Conservation (phyloP, 2,329 filamentous ascomycete genomes). For the Hansfordia pulvinata region DNA sequence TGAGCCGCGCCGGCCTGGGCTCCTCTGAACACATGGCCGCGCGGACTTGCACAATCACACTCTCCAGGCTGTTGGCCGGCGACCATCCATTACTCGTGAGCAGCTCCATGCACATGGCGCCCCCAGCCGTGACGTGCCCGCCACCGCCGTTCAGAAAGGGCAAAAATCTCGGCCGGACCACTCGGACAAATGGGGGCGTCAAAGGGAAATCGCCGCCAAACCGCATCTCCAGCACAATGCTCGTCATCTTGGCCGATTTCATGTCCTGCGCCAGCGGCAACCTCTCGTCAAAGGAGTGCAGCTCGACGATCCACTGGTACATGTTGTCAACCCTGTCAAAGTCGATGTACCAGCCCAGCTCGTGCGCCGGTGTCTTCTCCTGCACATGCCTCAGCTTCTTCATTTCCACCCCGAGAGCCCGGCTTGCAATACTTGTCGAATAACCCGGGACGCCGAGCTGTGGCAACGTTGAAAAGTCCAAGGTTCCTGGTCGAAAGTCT, state of each 20-base stretch:
- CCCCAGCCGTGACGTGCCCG: conserved; percentile 73
- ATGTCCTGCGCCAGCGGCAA: conserved; percentile 67
- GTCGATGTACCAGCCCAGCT: conserved; percentile 78
- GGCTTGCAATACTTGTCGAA: conserved; percentile 47
- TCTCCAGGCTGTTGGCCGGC: conserved; percentile 60
- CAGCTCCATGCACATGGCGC: conserved; percentile 73
- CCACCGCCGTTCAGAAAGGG: conserved; percentile 61
- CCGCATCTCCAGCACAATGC: conserved; percentile 68
- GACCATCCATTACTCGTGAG: conserved; percentile 77
- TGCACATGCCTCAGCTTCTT: conserved; percentile 52
- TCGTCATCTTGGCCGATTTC: conserved; percentile 43
- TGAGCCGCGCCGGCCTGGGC: conserved; percentile 58
- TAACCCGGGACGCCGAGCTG: conserved; percentile 53
- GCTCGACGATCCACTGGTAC: conserved; percentile 84
- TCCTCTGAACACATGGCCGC: conserved; percentile 59
- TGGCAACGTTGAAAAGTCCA: conserved; percentile 49
- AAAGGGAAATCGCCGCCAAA: conserved; percentile 68
- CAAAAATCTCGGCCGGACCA: conserved; percentile 69
- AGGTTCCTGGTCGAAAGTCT: conserved; percentile 49
- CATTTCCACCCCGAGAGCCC: conserved; percentile 51
- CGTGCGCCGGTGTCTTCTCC: conserved; percentile 39
- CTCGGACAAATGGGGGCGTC: conserved; percentile 70
- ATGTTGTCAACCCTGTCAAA: conserved; percentile 52
- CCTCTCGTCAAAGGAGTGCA: conserved; percentile 63
- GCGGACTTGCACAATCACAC: conserved; percentile 67